These are phyloP conservation scores for Alternaria solani DNA, from an alignment of 2,329 filamentous ascomycete species.

Conservation along the genomic window DNA sequence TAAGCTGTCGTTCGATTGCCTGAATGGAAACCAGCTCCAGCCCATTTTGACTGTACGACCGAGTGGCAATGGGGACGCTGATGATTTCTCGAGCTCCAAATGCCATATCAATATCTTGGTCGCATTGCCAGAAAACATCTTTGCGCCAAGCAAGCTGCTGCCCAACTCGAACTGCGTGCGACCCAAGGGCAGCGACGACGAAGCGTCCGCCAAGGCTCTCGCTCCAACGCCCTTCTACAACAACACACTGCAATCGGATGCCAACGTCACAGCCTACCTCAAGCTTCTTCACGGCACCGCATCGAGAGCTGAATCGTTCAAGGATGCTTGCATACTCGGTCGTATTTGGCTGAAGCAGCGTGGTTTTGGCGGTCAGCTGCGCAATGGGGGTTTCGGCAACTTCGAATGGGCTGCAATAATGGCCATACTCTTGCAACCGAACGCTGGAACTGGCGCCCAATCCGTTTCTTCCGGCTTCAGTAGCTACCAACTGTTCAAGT, in stretches of 20 bases:
- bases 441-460: conserved; percentile 73
- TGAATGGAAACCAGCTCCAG: conserved; percentile 78
- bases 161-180: conserved; percentile 76
- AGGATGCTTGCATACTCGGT: conserved; percentile 85
- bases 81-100: conserved; percentile 49
- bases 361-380: conserved; percentile 75
- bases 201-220: conserved; percentile 46
- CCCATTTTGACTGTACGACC: conserved; percentile 68
- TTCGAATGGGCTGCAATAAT: conserved; percentile 90
- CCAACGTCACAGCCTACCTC: conserved; percentile 75
- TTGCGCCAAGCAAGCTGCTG: conserved; percentile 74
- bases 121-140: conserved; percentile 72
- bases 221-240: conserved; percentile 86
- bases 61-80: conserved; percentile 39
- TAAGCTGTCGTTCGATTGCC: conserved; percentile 68
- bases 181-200: conserved; percentile 57
- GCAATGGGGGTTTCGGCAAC: conserved; percentile 84
- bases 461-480: conserved; percentile 82
- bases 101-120: conserved; percentile 76
- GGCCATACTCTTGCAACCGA: conserved; percentile 81
- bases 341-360: conserved; percentile 89
- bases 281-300: conserved; percentile 75
- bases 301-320: conserved; percentile 75
- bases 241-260: conserved; percentile 80
- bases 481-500: conserved; percentile 94